Evolutionary conservation across 1,284 basidiomycete genomes (phyloP).

Genomic region (Cutaneotrichosporon sp.): DNA sequence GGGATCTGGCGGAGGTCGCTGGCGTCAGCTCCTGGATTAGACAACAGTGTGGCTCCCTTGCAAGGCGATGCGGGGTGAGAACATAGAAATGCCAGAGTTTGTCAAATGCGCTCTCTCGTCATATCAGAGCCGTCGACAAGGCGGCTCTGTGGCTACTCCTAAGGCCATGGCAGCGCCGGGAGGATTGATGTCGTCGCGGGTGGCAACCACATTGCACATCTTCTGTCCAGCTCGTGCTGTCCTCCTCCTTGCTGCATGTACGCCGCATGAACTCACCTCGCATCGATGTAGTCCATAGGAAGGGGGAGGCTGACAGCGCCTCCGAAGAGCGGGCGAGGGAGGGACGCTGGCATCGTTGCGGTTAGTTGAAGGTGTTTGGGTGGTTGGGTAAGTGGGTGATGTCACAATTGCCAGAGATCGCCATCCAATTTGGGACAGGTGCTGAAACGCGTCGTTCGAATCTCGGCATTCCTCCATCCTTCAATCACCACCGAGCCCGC

Average conservation of each 20-base stretch:
- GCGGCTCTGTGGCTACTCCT: too few species aligned
- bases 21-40: slow-evolving; percentile 9
- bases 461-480: too few species aligned
- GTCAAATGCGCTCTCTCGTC: too few species aligned
- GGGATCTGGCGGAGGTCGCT: slow-evolving; percentile 89
- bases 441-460: too few species aligned
- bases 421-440: too few species aligned
- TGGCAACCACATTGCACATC: not conserved
- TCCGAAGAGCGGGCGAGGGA: slow-evolving; percentile 48
- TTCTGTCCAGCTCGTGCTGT: not conserved
- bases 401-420: not conserved
- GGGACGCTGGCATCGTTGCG: slow-evolving; percentile 12
- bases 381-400: not conserved
- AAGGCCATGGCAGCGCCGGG: too few species aligned
- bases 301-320: slow-evolving; percentile 72
- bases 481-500: too few species aligned
- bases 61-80: not conserved
- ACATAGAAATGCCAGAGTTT: too few species aligned
- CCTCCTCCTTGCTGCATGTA: not conserved
- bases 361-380: not conserved
- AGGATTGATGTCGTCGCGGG: too few species aligned
- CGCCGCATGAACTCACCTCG: slow-evolving; percentile 61
- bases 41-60: too few species aligned
- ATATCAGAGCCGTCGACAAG: too few species aligned
- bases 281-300: slow-evolving; percentile 66